Evolutionary conservation across 2,329 filamentous ascomycete genomes (phyloP).

Genomic region (Neopestalotiopsis rosae): DNA sequence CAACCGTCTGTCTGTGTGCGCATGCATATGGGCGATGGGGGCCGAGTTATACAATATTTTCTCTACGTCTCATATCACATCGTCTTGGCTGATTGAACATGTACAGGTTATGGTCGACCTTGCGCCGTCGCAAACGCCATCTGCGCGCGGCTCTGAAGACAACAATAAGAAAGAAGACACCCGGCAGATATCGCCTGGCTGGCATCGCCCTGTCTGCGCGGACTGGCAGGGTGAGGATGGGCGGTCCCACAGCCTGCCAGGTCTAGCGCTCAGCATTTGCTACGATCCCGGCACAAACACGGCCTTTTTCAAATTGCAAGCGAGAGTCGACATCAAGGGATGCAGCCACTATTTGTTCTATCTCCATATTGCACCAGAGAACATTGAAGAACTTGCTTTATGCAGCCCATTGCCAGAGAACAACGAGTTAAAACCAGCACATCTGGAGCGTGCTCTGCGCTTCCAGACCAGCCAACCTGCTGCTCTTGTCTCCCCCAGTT

Average conservation of each 20-base stretch:
- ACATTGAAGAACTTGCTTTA: neutral
- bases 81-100: constrained; percentile 6
- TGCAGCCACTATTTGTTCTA: constrained; percentile 16
- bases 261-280: constrained; percentile 13
- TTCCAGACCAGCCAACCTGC: neutral
- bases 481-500: constrained; percentile 3
- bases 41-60: constrained; percentile 14
- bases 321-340: constrained; percentile 13
- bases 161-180: neutral
- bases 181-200: constrained; percentile 4
- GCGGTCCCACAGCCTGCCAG: neutral
- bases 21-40: constrained; percentile 11
- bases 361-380: constrained; percentile 12
- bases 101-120: constrained; percentile 14
- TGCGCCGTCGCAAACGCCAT: constrained; percentile 8
- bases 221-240: constrained; percentile 12
- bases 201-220: constrained; percentile 4
- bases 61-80: neutral
- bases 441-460: constrained; percentile 2
- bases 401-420: neutral
- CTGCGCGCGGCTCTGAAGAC: neutral
- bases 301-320: constrained; percentile 7
- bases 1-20: constrained; percentile 2
- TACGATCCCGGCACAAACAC: neutral
- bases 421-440: neutral